Percentiles rank a stretch among this genome's conserved stretches.
These are phyloP conservation scores for Beauveria rudraprayagi DNA, from an alignment of 2,329 filamentous ascomycete species.

Conservation along the genomic window DNA sequence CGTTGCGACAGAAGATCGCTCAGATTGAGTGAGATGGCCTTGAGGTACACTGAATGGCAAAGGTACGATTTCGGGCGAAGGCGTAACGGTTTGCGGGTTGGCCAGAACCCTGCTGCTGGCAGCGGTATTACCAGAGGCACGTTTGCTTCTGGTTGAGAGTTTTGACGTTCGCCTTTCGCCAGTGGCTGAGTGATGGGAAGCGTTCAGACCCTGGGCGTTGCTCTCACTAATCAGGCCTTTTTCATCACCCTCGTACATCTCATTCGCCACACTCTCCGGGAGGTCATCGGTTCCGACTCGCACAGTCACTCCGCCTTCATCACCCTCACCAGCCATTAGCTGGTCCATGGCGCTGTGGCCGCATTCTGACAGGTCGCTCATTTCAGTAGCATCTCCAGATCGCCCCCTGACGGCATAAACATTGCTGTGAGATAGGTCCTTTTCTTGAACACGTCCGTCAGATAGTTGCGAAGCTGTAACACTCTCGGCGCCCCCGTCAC, in stretches of 20 bases:
- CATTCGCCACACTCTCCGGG: slow-evolving; percentile 19
- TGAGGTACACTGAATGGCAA: slow-evolving; percentile 56
- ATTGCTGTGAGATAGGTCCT: slow-evolving; percentile 28
- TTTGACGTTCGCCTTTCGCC: neutral
- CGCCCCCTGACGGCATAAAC: slow-evolving; percentile 27
- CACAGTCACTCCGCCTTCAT: slow-evolving; percentile 42
- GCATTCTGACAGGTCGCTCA: slow-evolving; percentile 39
- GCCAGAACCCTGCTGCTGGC: slow-evolving; percentile 13
- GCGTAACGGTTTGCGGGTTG: slow-evolving; percentile 21
- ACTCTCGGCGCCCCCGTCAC: slow-evolving; percentile 41
- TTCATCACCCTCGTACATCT: slow-evolving; percentile 17
- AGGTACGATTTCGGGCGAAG: slow-evolving; percentile 47
- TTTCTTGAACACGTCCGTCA: slow-evolving; percentile 43
- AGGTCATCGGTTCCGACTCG: slow-evolving; percentile 44
- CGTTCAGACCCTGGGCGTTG: slow-evolving; percentile 12
- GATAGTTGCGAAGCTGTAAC: slow-evolving; percentile 38
- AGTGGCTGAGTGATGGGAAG: neutral
- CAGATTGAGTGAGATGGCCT: slow-evolving; percentile 33
- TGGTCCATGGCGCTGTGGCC: slow-evolving; percentile 24
- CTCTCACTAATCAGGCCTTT: slow-evolving; percentile 24
- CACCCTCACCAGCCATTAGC: slow-evolving; percentile 34
- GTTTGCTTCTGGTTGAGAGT: slow-evolving; percentile 13
- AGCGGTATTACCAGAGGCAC: slow-evolving; percentile 17
- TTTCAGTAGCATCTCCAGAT: slow-evolving; percentile 43
- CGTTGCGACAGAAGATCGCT: slow-evolving; percentile 61